These are phyloP conservation scores for Orbilia javanica DNA, from an alignment of 2,329 filamentous ascomycete species.

Conservation along the genomic window DNA sequence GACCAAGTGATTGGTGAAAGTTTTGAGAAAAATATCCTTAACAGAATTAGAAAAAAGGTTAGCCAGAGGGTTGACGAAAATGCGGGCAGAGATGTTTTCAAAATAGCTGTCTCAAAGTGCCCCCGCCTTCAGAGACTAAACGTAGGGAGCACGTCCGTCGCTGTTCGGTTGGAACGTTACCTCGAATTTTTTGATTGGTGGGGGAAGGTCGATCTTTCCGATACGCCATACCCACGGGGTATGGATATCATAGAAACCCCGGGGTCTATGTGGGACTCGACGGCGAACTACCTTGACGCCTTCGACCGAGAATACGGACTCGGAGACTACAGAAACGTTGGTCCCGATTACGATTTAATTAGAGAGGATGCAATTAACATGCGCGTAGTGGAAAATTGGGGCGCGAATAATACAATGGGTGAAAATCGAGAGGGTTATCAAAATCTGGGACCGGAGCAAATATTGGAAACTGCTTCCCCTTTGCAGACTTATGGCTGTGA, in stretches of 20 bases:
- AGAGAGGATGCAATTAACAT: neutral
- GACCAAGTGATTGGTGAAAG: no score
- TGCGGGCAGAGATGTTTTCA: neutral
- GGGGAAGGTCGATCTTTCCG: neutral
- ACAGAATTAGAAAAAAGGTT: no score
- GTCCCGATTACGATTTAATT: neutral
- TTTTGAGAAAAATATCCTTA: no score
- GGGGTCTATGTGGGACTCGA: neutral
- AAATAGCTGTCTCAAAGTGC: neutral
- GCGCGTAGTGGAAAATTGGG: no score
- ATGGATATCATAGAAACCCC: neutral
- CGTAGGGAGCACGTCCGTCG: neutral
- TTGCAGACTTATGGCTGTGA: neutral
- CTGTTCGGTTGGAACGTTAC: neutral
- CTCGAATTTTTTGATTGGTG: neutral
- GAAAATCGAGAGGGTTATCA: neutral
- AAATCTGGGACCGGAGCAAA: neutral
- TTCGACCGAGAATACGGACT: neutral
- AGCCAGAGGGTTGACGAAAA: no score
- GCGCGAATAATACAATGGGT: no score
- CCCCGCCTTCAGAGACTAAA: neutral
- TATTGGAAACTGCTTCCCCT: no score
- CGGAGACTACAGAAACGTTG: neutral
- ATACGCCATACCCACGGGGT: neutral
- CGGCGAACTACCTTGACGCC: neutral